Conservation (phyloP, 306 rosid species). For the Glycine latifolia region DNA sequence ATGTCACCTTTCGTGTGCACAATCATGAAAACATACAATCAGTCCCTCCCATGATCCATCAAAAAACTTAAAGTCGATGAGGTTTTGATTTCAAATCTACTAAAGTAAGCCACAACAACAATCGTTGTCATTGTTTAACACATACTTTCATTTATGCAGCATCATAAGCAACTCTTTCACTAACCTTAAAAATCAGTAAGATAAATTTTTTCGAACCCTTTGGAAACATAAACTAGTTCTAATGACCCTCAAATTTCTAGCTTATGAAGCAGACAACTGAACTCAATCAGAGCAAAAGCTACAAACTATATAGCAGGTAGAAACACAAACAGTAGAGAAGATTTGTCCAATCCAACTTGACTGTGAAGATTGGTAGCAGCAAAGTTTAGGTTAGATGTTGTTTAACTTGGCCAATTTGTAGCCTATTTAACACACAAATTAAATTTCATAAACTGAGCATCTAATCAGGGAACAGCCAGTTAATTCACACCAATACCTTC, state of each 20-base stretch:
- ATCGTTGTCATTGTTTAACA: background rate
- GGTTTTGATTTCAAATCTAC: background rate
- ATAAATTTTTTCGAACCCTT: background rate
- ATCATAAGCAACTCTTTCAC: background rate
- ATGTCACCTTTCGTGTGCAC: background rate
- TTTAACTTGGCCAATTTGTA: slow-evolving; percentile 1
- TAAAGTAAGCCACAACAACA: background rate
- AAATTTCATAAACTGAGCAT: background rate
- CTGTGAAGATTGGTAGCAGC: background rate
- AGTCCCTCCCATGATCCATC: background rate
- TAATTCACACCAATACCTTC: slow-evolving; percentile 22
- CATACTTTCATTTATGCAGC: background rate
- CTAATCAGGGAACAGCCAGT: slow-evolving; percentile 14
- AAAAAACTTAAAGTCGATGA: background rate
- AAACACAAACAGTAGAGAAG: slow-evolving; percentile 17
- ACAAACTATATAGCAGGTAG: background rate
- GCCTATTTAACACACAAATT: slow-evolving; percentile 2
- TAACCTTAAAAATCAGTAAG: background rate
- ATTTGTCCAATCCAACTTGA: slow-evolving; percentile 27
- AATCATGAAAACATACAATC: background rate
- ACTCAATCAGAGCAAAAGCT: slow-evolving; percentile 5
- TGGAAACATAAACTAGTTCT: slow-evolving; percentile 12
- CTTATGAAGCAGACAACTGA: slow-evolving; percentile 11
- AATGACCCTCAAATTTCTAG: slow-evolving; percentile 1
- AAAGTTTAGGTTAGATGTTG: background rate